Percentiles rank a stretch among this genome's conserved stretches.
These are phyloP conservation scores for Dictyophora rubrovolvata DNA, from an alignment of 768 basidiomycete genomes.

Conservation along the genomic window DNA sequence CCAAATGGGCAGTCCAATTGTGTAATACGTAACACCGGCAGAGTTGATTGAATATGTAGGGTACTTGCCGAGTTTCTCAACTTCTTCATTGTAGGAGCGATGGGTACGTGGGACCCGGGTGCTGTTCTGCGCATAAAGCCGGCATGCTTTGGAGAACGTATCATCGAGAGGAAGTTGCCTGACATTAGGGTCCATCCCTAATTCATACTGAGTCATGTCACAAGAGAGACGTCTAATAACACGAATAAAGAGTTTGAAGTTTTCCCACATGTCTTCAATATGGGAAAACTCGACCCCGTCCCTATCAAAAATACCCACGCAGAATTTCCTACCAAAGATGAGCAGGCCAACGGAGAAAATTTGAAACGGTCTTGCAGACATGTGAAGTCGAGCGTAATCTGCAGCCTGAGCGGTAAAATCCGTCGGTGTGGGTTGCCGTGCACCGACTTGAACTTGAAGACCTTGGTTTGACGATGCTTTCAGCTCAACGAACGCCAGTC, in stretches of 20 bases:
- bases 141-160: not conserved
- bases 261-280: conserved; percentile 16
- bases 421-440: no score
- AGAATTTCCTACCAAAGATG: conserved; percentile 22
- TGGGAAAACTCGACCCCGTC: conserved; percentile 20
- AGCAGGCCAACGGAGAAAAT: conserved; percentile 21
- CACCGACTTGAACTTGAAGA: no score
- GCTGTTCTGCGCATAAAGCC: not conserved
- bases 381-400: conserved; percentile 21
- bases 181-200: conserved; percentile 8
- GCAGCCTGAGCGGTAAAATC: conserved; percentile 14
- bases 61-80: no score
- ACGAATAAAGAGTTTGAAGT: conserved; percentile 18
- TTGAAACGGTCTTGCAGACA: conserved; percentile 21
- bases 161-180: not conserved
- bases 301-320: conserved; percentile 23
- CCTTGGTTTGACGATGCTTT: no score
- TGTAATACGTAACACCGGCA: not conserved
- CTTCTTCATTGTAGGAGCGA: not conserved
- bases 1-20: conserved; percentile 2
- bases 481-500: not conserved
- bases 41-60: not conserved
- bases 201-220: conserved; percentile 1
- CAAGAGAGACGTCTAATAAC: conserved; percentile 15
- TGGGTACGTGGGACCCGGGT: no score